A percentile compares a stretch with the other conserved stretches of the same genome.
Conservation (phyloP, 352 stramenopile species). For the Phytopythium boreale region DNA sequence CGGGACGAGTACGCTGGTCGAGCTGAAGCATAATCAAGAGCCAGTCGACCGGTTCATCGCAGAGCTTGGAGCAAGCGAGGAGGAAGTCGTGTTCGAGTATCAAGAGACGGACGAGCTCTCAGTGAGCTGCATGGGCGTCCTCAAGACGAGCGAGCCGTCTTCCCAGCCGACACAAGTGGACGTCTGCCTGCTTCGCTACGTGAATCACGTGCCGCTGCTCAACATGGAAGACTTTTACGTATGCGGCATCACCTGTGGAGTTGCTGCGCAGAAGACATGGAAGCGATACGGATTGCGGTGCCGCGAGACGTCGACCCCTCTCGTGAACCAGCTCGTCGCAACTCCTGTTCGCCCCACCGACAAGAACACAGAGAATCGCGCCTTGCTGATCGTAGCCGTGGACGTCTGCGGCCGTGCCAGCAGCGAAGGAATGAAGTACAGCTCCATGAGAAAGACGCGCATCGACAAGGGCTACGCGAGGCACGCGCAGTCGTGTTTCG, state of each 20-base stretch:
- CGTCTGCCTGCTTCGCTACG: slow-evolving; percentile 66
- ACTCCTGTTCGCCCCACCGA: slow-evolving; percentile 19
- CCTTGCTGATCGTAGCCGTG: slow-evolving; percentile 46
- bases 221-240: slow-evolving; percentile 54
- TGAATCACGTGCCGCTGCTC: slow-evolving; percentile 70
- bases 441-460: slow-evolving; percentile 47
- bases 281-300: slow-evolving; percentile 59
- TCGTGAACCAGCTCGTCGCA: slow-evolving; percentile 53
- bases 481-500: slow-evolving; percentile 33
- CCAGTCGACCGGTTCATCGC: slow-evolving; percentile 57
- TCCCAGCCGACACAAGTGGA: slow-evolving; percentile 29
- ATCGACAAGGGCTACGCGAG: slow-evolving; percentile 46
- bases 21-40: slow-evolving; percentile 33
- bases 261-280: slow-evolving; percentile 40
- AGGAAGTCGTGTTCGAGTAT: slow-evolving; percentile 47
- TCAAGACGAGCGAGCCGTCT: slow-evolving; percentile 22
- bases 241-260: slow-evolving; percentile 46
- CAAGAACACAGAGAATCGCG: slow-evolving; percentile 4
- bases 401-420: slow-evolving; percentile 34
- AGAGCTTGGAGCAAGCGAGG: slow-evolving; percentile 31
- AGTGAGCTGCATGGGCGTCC: slow-evolving; percentile 46
- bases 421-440: slow-evolving; percentile 36
- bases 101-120: slow-evolving; percentile 24
- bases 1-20: slow-evolving; percentile 29
- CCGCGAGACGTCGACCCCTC: slow-evolving; percentile 18